Base-by-base conservation (phyloP, 768 basidiomycete species). In the Lentinula edodes region DNA sequence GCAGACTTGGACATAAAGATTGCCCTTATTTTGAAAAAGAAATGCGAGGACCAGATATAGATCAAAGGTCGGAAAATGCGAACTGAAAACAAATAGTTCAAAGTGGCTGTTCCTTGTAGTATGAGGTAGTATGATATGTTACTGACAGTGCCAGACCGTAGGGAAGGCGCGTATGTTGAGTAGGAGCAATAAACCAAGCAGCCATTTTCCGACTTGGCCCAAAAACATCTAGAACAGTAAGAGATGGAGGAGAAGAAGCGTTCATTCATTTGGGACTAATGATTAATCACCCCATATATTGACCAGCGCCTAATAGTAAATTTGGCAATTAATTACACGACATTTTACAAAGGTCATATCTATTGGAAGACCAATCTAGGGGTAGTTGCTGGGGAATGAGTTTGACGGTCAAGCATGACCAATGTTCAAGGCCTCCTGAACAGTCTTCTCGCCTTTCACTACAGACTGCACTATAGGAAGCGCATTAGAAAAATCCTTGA, bases 401-500 rank as follows among this genome's bases (percentile, higher is more conserved):
- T 28, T 28, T 28, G 28, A 28, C 28, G 9, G 2, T 50, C 28
- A 59, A 59, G 58, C 58, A 59, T 51, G 58, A 3, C 36, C 58
- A 12, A 59, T 52, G 16, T 52, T 57, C 50, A 67, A 61, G n/a
- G 85, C 82, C 58, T 90, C 76, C 51, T 78, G 71, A 52, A 85
- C 77, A 1, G 81, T 83, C 73, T 80, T 85, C 69, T 83, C 74
- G 6, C 88, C 93, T n/a, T 80, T 76, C 3, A 98, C 89, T 43
- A 98, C 83, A 36, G 79, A 76, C 65, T 80, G 75, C 9, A 95
- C 85, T 6, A 88, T 76, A 0, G 73, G 74, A 62, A 86, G 72
- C 64, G 89, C 88, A 61, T 79, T 72, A 46, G 78, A 67, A 76
- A 94, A 95, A 69, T 93, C 83, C 41, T 74, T 68, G 72, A 98